Percentiles rank a stretch among this genome's conserved stretches.
Conservation (phyloP, 2,329 filamentous ascomycete species). For the Chrysoporthe austroafricana region DNA sequence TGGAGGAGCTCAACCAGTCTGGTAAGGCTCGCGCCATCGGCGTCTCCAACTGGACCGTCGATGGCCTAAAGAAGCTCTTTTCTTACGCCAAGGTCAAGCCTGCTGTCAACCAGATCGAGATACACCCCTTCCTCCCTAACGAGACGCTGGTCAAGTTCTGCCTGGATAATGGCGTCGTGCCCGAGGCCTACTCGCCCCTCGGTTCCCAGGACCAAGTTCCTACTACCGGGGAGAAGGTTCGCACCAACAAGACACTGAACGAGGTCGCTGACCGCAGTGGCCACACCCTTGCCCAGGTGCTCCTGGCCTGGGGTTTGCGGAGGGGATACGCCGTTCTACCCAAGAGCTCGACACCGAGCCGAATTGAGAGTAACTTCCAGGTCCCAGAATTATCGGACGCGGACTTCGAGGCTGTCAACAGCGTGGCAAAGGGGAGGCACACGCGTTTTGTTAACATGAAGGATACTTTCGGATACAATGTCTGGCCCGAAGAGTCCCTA, state of each 20-base stretch:
- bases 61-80: conserved; percentile 58
- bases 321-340: conserved; percentile 70
- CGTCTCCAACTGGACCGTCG: conserved; percentile 60
- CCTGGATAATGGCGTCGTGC: conserved; percentile 53
- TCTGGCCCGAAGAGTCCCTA: conserved; percentile 65
- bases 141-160: conserved; percentile 57
- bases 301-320: conserved; percentile 68
- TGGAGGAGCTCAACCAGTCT: conserved; percentile 60
- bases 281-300: conserved; percentile 62
- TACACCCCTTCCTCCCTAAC: conserved; percentile 52
- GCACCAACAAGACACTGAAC: conserved; percentile 62
- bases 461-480: conserved; percentile 75
- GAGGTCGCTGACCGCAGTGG: conserved; percentile 60
- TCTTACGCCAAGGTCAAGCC: conserved; percentile 51
- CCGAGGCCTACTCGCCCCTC: conserved; percentile 55
- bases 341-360: conserved; percentile 69
- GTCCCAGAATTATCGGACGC: conserved; percentile 58
- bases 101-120: conserved; percentile 55
- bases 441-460: conserved; percentile 82
- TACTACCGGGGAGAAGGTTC: conserved; percentile 68
- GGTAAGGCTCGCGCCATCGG: conserved; percentile 62
- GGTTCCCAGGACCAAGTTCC: conserved; percentile 73
- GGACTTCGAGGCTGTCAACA: conserved; percentile 65
- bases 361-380: conserved; percentile 68
- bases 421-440: conserved; percentile 68